Evolutionary conservation across 345 rosid genomes (phyloP).

Genomic region (Reutealis trisperma): DNA sequence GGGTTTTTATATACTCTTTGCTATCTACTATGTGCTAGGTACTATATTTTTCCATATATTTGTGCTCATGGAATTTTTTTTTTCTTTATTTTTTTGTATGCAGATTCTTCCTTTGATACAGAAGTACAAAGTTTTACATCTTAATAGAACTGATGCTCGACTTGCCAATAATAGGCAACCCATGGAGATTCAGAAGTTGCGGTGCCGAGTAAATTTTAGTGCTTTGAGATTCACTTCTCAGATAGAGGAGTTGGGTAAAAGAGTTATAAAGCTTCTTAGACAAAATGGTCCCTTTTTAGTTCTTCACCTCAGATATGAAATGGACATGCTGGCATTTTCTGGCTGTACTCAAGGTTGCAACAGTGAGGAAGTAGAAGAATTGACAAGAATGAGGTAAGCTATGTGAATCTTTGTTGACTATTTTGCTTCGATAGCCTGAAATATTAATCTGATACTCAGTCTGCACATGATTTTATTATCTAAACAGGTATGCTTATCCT

Average conservation of each 20-base stretch:
- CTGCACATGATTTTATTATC: not conserved
- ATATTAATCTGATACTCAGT: not conserved
- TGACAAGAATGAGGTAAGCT: conserved; percentile 91
- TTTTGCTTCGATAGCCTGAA: conserved; percentile 11
- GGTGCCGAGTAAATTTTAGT: conserved; percentile 87
- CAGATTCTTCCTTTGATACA: conserved; percentile 92
- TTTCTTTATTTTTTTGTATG: conserved; percentile 7
- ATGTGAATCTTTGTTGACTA: not conserved
- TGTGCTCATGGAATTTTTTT: not conserved
- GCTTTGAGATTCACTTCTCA: conserved; percentile 87
- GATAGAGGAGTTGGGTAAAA: conserved; percentile 89
- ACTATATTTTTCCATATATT: not conserved
- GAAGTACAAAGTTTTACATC: conserved; percentile 82
- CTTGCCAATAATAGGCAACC: conserved; percentile 84
- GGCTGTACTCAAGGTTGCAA: conserved; percentile 96
- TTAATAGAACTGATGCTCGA: conserved; percentile 89
- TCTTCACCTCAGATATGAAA: conserved; percentile 94
- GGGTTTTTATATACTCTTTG: not conserved
- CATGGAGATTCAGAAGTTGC: conserved; percentile 79
- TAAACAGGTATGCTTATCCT: conserved; percentile 81
- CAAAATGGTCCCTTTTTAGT: conserved; percentile 87
- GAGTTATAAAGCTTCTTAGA: conserved; percentile 71
- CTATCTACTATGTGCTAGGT: not conserved
- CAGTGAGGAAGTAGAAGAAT: conserved; percentile 81
- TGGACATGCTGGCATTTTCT: conserved; percentile 99